Percentiles rank a stretch among this genome's conserved stretches.
These are phyloP conservation scores for Leishmania gerbilli DNA, from an alignment of 208 protist genomes.

Conservation along the genomic window DNA sequence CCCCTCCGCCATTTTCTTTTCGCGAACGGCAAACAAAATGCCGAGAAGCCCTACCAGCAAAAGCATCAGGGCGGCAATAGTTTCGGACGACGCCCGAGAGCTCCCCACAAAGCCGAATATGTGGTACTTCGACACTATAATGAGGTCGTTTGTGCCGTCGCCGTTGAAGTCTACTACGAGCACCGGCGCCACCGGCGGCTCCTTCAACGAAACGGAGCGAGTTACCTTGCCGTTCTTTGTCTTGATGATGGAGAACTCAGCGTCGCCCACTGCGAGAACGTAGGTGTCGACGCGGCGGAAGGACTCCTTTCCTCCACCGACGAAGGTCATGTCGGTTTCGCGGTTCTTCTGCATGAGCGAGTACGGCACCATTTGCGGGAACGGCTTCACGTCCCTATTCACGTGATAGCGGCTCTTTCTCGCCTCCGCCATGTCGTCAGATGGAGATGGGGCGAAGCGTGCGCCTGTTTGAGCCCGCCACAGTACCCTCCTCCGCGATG, in stretches of 20 bases:
- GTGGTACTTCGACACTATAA: constrained; percentile 63
- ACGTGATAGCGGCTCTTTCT: constrained; percentile 16
- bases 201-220: constrained; percentile 49
- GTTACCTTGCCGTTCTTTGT: constrained; percentile 66
- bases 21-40: constrained; percentile 59
- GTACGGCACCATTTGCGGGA: constrained; percentile 78
- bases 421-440: constrained; percentile 38
- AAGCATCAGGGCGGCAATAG: constrained; percentile 69
- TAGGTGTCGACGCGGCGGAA: constrained; percentile 72
- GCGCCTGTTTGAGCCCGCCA: constrained; percentile 82
- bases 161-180: constrained; percentile 89
- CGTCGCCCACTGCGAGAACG: constrained; percentile 82
- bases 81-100: constrained; percentile 68
- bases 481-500: constrained; percentile 66
- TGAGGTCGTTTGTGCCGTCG: constrained; percentile 87
- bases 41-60: constrained; percentile 73
- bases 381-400: constrained; percentile 33
- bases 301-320: constrained; percentile 42
- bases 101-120: constrained; percentile 77
- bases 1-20: constrained; percentile 33
- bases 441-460: constrained; percentile 38
- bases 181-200: constrained; percentile 67
- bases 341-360: constrained; percentile 52
- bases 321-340: constrained; percentile 52
- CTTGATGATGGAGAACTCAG: constrained; percentile 60